Conservation (phyloP, 345 rosid species). For the Aegle marmelos region DNA sequence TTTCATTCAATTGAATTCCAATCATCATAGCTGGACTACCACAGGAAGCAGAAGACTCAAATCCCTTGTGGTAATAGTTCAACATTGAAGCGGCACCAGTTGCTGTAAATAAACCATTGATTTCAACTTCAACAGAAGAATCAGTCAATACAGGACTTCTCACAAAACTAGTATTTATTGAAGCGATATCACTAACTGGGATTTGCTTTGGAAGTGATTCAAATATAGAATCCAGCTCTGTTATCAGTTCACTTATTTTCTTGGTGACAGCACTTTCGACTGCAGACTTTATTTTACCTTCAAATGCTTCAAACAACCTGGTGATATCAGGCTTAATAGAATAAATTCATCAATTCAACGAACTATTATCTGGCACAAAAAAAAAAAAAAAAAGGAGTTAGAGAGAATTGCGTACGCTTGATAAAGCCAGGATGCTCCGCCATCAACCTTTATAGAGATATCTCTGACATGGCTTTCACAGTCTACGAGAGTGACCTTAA, state of each 20-base stretch:
- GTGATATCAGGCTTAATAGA: neutral
- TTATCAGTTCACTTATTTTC: conserved; percentile 52
- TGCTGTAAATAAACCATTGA: conserved; percentile 53
- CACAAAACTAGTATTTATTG: conserved; percentile 61
- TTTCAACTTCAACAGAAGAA: conserved; percentile 49
- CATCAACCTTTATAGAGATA: conserved; percentile 56
- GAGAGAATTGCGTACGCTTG: conserved; percentile 46
- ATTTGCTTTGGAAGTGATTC: conserved; percentile 63
- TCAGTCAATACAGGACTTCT: conserved; percentile 40
- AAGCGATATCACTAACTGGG: conserved; percentile 42
- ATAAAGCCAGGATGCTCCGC: conserved; percentile 90
- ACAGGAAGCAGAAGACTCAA: conserved; percentile 21
- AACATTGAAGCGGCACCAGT: conserved; percentile 21
- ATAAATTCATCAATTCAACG: neutral
- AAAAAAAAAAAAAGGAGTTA: neutral
- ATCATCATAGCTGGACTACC: conserved; percentile 41
- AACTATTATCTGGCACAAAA: too few relatives aligned
- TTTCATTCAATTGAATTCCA: conserved; percentile 46
- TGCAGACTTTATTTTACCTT: conserved; percentile 44
- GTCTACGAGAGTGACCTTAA: conserved; percentile 39
- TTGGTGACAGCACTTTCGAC: conserved; percentile 49
- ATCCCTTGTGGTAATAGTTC: conserved; percentile 7
- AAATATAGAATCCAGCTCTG: conserved; percentile 49
- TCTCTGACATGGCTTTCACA: conserved; percentile 52
- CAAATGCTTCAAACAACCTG: conserved; percentile 68